Evolutionary conservation across 495 filamentous ascomycete species (phyloP), one percentile per base, ranked within the genome.

Genomic region (Peziza echinospora): DNA sequence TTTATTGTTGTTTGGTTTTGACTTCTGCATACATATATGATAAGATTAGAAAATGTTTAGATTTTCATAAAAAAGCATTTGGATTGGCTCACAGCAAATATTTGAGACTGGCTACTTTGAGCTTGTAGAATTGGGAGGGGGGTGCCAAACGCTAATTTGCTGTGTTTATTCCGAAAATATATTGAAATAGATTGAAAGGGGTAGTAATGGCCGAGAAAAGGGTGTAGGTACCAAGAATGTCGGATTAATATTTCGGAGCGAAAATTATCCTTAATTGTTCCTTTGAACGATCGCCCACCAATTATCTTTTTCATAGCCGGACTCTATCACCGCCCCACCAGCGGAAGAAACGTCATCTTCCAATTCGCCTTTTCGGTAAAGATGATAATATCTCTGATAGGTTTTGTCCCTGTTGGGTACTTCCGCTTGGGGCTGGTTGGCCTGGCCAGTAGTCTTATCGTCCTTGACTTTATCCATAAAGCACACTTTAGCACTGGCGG

Each of bases 231-330:
- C 47, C 26, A n/a, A n/a, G n/a, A n/a, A 39, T n/a, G 19, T n/a
- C 34, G 19, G 34, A 13, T 19, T 39, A 46, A 55, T 26, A 55
- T 46, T 16, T 39, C 43, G 23, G 30, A 22, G 17, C 21, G 44
- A 17, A 17, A 47, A 30, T 39, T 37, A 41, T 49, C 44, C 43
- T 34, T 50, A 47, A 47, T 16, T 21, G 4, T 43, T 43, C 11
- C 11, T 43, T 26, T 34, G 6, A 13, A 46, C 21, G 23, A 84
- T 77, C 26, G 71, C 83, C 87, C 89, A 97, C 89, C 89, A 96
- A 67, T 97, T 97, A 53, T 97, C 89, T 62, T 76, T 89, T 58
- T 97, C 89, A 65, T 94, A 97, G 23, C 89, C 89, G 47, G 77
- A 78, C 51, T 78, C 76, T 37, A 87, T 50, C 16, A 93, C 73